These are phyloP conservation scores for Saturnispora sanitii DNA, from an alignment of 805 yeast genomes.

Conservation along the genomic window DNA sequence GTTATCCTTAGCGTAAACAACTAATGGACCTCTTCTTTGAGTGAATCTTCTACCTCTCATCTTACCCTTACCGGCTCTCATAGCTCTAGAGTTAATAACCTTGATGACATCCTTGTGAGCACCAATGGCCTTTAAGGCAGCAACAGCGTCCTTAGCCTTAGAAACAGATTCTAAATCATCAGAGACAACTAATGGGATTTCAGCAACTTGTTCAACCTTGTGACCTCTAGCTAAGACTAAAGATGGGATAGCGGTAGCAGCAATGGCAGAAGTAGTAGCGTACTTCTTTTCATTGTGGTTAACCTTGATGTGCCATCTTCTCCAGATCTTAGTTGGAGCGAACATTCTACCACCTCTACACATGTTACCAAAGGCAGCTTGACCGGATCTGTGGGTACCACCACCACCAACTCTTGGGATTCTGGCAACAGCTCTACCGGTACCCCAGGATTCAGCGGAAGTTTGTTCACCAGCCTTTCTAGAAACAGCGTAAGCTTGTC, in stretches of 20 bases:
- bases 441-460: slow-evolving; percentile 99
- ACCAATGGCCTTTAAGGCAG: slow-evolving; percentile 95
- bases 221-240: slow-evolving; percentile 99
- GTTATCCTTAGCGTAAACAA: slow-evolving; percentile 95
- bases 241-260: slow-evolving; percentile 97
- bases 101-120: slow-evolving; percentile 97
- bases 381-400: slow-evolving; percentile 99
- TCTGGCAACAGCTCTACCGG: slow-evolving; percentile 99
- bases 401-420: slow-evolving; percentile 99
- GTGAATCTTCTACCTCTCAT: slow-evolving; percentile 99
- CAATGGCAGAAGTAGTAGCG: slow-evolving; percentile 99
- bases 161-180: slow-evolving; percentile 83
- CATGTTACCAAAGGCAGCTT: slow-evolving; percentile 99
- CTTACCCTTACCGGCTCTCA: slow-evolving; percentile 99
- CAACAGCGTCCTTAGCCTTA: slow-evolving; percentile 98
- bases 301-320: slow-evolving; percentile 99
- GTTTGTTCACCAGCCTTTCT: slow-evolving; percentile 99
- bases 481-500: slow-evolving; percentile 99
- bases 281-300: slow-evolving; percentile 99
- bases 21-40: slow-evolving; percentile 99
- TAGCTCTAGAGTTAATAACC: slow-evolving; percentile 96
- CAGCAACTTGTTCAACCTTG: slow-evolving; percentile 97
- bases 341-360: slow-evolving; percentile 99
- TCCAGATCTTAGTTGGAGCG: slow-evolving; percentile 99
- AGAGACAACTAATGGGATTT: slow-evolving; percentile 96